Evolutionary conservation across 2,329 filamentous ascomycete genomes (phyloP), one percentile per base, ranked within the genome.

Genomic region (Dothideomycetes sp.): DNA sequence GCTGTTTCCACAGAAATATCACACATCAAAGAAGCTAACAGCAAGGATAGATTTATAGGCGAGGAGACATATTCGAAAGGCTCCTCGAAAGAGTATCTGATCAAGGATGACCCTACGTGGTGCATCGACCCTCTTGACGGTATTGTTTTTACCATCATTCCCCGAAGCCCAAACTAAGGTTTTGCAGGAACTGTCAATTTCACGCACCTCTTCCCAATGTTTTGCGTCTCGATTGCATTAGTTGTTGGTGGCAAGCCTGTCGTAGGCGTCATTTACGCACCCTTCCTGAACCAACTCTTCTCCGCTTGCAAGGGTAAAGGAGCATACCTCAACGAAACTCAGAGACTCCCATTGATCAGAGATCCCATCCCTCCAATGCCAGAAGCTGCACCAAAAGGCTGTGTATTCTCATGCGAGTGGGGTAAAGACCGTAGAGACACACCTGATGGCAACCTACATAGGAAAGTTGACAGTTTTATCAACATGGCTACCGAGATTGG

Each of bases 171-270:
- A 11, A 18, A 18, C 14, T 35, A 11, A 41, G 15, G 19, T 11
- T 16, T 3, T 9, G 12, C 19, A 69, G 68, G 71, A 32, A 87
- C 83, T 3, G 81, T 87, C 44, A 87, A 87, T 65, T 87, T 82
- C 62, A 84, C 81, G 19, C 83, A 87, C 57, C 69, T 84, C 4
- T 85, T 84, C 53, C 81, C 81, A 43, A 84, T 85, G 77, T 86
- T 84, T 62, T 87, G 83, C 58, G 78, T 87, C 32, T 84, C 79
- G 27, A 85, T 87, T 51, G 81, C 70, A 36, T 78, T 87, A 52
- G 65, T 80, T 17, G 53, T 83, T 40, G 59, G 70, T 14, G 67
- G 71, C 5, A 58, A 65, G 19, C 79, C 83, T 3, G 58, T 79
- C 2, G 73, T 87, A 37, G 83, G 83, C 15, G 72, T 85, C 34